These are phyloP conservation scores for Juglanconis sp. DNA, from an alignment of 2,329 filamentous ascomycete species.

Conservation along the genomic window DNA sequence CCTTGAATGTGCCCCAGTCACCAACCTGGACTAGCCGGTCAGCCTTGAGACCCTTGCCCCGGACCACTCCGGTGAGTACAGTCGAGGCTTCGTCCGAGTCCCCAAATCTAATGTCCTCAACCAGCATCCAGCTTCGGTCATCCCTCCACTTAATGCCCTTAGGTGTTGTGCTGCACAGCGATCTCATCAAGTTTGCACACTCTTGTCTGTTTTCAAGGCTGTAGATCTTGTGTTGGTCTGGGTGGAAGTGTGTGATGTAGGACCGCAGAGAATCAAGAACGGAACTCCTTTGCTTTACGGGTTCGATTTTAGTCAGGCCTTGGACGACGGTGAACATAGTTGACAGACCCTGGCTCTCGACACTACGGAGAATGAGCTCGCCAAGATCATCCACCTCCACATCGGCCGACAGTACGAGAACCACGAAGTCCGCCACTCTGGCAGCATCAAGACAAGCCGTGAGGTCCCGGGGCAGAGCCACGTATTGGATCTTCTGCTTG, in stretches of 20 bases:
- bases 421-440: slow-evolving; percentile 83
- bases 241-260: slow-evolving; percentile 92
- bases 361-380: slow-evolving; percentile 78
- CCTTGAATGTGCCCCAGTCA: slow-evolving; percentile 91
- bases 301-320: slow-evolving; percentile 72
- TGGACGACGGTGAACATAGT: slow-evolving; percentile 86
- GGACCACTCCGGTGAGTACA: slow-evolving; percentile 77
- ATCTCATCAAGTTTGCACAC: slow-evolving; percentile 84
- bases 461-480: slow-evolving; percentile 71
- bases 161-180: slow-evolving; percentile 84
- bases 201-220: slow-evolving; percentile 86
- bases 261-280: slow-evolving; percentile 82
- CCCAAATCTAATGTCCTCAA: slow-evolving; percentile 76
- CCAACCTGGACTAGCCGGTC: slow-evolving; percentile 88
- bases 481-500: slow-evolving; percentile 89
- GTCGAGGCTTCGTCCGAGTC: slow-evolving; percentile 59
- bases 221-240: slow-evolving; percentile 85
- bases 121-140: slow-evolving; percentile 90
- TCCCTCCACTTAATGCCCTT: slow-evolving; percentile 97
- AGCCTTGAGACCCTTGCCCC: slow-evolving; percentile 82
- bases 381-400: slow-evolving; percentile 82
- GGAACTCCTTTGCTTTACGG: slow-evolving; percentile 72
- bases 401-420: slow-evolving; percentile 78
- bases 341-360: slow-evolving; percentile 92
- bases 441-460: slow-evolving; percentile 80